Evolutionary conservation across 306 rosid genomes (phyloP), one percentile per base, ranked within the genome.

Genomic region (Cucurbita maxima): DNA sequence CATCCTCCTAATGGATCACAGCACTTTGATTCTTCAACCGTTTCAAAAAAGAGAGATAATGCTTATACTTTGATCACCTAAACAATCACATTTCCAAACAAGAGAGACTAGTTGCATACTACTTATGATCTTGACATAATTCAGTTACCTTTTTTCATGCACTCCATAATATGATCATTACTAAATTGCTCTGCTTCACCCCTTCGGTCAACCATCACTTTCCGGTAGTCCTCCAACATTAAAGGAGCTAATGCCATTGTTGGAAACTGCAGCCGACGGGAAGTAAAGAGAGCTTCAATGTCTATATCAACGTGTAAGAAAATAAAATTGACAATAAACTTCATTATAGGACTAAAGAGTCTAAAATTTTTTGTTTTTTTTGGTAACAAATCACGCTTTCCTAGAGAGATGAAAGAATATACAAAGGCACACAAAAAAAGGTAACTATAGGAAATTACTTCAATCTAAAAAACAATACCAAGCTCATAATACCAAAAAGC

Each of bases 241-340:
- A 91, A 72, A 47, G 98, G 97, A 76, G 97, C 79, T 83, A 93
- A 80, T 72, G 97, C 97, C 87, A 90, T 88, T 38, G 98, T 93
- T 44, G 98, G 98, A 76, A 90, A 90, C 98, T 93, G 82, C 82
- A 80, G 3, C 3, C 14, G 4, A 51, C 37, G 30, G 48, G 20
- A 77, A 71, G 69, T 25, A 53, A 20, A 74, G 53, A 66, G 18
- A 66, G 8, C 37, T 66, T 66, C 18, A 44, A 45, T 11, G 13
- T 16, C 15, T 20, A 64, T 41, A 41, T 3, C n/a, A 5, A 22
- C 15, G 19, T 44, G 54, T 11, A 66, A n/a, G 51, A 66, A 43
- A 66, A 15, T 54, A 44, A 5, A 19, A 66, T 66, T 10, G 72
- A 66, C 54, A 66, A 62, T 38, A n/a, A 15, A 62, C 48, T 15